These are phyloP conservation scores for Talaromyces piceae DNA, from an alignment of 2,329 filamentous ascomycete genomes.

Conservation along the genomic window DNA sequence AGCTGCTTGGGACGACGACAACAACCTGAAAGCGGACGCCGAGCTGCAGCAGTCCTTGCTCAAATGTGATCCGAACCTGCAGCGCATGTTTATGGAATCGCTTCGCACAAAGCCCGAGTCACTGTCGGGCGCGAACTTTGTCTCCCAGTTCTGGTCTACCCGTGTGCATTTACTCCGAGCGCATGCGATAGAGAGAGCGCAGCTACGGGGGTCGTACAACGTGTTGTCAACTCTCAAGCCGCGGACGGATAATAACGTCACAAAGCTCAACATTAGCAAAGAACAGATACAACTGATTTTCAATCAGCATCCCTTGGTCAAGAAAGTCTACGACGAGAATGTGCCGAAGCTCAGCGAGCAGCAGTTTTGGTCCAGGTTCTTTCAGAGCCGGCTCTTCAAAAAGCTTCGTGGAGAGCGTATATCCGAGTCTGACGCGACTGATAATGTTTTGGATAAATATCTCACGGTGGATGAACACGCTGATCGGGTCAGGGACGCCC, in stretches of 20 bases:
- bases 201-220: slow-evolving; percentile 86
- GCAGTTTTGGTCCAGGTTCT: slow-evolving; percentile 92
- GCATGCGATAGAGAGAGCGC: slow-evolving; percentile 79
- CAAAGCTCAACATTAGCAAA: slow-evolving; percentile 75
- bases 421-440: slow-evolving; percentile 65
- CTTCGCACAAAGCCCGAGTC: slow-evolving; percentile 75
- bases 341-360: slow-evolving; percentile 72
- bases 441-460: slow-evolving; percentile 79
- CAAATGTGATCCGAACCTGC: slow-evolving; percentile 66
- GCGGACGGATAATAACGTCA: slow-evolving; percentile 63
- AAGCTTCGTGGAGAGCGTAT: slow-evolving; percentile 86
- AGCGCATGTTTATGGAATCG: slow-evolving; percentile 81
- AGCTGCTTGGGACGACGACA: slow-evolving; percentile 72
- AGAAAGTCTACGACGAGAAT: slow-evolving; percentile 85
- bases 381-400: slow-evolving; percentile 82
- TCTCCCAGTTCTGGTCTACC: slow-evolving; percentile 90
- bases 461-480: slow-evolving; percentile 62
- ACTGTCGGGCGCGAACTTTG: slow-evolving; percentile 73
- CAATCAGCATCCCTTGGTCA: slow-evolving; percentile 83
- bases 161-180: slow-evolving; percentile 77
- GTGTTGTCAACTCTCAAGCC: slow-evolving; percentile 86
- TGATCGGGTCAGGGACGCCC: slow-evolving; percentile 44
- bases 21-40: slow-evolving; percentile 66
- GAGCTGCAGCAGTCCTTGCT: slow-evolving; percentile 82
- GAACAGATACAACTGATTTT: slow-evolving; percentile 94